Conservation (phyloP, 371 early-diverging fungal species). For the Mortierella sp. region DNA sequence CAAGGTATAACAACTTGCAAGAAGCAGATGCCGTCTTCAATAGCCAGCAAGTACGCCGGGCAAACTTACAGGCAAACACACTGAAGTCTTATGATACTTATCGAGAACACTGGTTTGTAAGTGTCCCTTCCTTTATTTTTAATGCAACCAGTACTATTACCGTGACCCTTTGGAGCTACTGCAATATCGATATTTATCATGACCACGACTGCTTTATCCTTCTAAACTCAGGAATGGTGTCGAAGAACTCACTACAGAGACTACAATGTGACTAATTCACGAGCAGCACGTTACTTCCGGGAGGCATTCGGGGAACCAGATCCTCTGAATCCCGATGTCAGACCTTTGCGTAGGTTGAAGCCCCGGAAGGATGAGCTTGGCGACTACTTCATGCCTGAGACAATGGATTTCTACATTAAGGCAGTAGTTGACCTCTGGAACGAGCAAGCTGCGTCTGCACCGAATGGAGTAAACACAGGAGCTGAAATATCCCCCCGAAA, state of each 20-base stretch:
- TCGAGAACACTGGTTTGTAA: neutral
- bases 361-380: slow-evolving; percentile 3
- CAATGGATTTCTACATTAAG: slow-evolving; percentile 7
- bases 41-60: slow-evolving; percentile 1
- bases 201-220: no score
- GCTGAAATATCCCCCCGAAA: slow-evolving; percentile 13
- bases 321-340: neutral
- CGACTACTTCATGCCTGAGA: slow-evolving; percentile 10
- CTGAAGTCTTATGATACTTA: neutral
- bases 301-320: slow-evolving; percentile 6
- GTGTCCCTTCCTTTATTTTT: neutral
- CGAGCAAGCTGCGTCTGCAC: slow-evolving; percentile 1
- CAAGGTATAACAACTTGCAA: neutral
- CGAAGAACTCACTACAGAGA: neutral
- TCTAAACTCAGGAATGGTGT: neutral
- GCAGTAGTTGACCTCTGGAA: slow-evolving; percentile 8
- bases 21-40: slow-evolving; percentile 1
- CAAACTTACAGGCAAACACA: neutral
- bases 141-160: neutral
- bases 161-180: neutral
- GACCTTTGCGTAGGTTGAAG: slow-evolving; percentile 7
- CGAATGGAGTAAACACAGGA: neutral
- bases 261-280: slow-evolving; percentile 1
- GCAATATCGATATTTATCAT: neutral
- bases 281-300: slow-evolving; percentile 6